Percentiles rank a stretch among this genome's conserved stretches.
Conservation (phyloP, 129 eudicot species). For the Flaveria linearis region DNA sequence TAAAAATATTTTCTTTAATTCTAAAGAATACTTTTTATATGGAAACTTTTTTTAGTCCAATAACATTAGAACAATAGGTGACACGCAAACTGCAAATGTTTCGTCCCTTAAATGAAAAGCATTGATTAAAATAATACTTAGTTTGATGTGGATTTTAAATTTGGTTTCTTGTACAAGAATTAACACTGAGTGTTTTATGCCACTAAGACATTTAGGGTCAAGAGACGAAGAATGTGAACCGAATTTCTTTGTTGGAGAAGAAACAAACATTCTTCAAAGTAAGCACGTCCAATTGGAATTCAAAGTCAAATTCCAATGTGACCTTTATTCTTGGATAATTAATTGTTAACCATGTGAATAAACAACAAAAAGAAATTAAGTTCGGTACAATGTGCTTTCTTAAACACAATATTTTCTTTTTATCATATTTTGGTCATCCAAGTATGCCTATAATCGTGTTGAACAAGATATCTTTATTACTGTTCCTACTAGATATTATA, state of each 20-base stretch:
- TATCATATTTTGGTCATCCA: too few relatives aligned
- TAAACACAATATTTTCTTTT: neutral
- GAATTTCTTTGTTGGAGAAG: constrained; percentile 10
- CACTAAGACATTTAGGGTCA: neutral
- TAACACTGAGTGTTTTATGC: neutral
- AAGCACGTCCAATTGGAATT: constrained; percentile 19
- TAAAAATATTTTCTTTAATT: too few relatives aligned
- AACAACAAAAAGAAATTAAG: constrained; percentile 12
- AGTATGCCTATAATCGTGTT: too few relatives aligned
- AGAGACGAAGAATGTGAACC: neutral
- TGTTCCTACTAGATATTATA: too few relatives aligned
- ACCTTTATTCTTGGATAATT: constrained; percentile 15
- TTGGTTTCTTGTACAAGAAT: neutral
- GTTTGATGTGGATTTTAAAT: too few relatives aligned
- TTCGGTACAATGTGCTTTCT: constrained; percentile 29
- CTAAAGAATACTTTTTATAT: too few relatives aligned
- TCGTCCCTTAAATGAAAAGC: neutral
- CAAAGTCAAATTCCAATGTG: neutral
- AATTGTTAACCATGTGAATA: constrained; percentile 6
- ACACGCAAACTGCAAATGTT: neutral
- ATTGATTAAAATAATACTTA: neutral
- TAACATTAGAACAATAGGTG: neutral
- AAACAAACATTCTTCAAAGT: neutral
- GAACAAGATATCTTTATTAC: too few relatives aligned
- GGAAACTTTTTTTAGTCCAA: too few relatives aligned